These are phyloP conservation scores for Cyclotella atomus DNA, from an alignment of 108 stramenopile genomes.

Conservation along the genomic window DNA sequence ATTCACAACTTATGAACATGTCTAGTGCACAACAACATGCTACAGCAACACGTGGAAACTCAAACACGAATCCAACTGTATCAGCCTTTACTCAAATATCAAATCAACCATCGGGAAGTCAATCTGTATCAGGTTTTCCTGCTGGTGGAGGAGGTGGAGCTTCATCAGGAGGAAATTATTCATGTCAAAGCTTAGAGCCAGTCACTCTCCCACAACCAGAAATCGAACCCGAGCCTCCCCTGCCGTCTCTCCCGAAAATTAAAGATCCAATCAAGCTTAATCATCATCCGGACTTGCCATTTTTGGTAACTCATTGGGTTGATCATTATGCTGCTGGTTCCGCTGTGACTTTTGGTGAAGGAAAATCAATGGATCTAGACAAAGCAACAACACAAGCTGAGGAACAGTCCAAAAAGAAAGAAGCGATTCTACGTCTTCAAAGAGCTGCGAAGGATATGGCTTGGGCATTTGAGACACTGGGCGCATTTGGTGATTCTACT, in stretches of 20 bases:
- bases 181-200: no score
- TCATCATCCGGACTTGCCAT: constrained; percentile 63
- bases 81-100: no score
- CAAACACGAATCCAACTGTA: no score
- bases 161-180: no score
- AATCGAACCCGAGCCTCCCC: background rate
- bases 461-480: constrained; percentile 73
- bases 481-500: constrained; percentile 77
- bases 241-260: background rate
- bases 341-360: background rate
- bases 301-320: constrained; percentile 85
- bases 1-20: no score
- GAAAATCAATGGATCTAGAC: background rate
- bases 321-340: constrained; percentile 48
- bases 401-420: constrained; percentile 19
- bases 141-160: no score
- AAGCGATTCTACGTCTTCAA: constrained; percentile 57
- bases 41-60: no score
- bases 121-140: no score
- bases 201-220: background rate
- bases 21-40: no score
- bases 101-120: no score
- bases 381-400: background rate
- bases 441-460: constrained; percentile 67
- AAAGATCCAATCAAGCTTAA: background rate